Conservation (phyloP, 2,329 filamentous ascomycete species). For the Sclerotinia borealis region DNA sequence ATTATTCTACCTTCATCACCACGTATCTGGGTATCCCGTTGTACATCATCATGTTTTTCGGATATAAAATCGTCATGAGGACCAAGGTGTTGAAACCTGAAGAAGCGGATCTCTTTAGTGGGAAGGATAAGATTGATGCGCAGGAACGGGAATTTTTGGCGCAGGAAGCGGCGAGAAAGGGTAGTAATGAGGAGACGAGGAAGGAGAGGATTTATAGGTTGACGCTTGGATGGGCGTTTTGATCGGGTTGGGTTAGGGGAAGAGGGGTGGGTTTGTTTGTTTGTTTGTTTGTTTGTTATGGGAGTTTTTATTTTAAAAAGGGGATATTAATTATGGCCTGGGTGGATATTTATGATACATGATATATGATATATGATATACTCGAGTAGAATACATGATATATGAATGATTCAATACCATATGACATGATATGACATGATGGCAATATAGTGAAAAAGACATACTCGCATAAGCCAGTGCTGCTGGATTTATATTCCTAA, state of each 20-base stretch:
- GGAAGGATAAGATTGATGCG: constrained; percentile 54
- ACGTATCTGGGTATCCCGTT: constrained; percentile 58
- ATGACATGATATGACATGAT: too few relatives aligned
- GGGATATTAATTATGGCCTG: too few relatives aligned
- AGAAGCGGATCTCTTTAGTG: constrained; percentile 50
- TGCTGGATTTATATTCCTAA: too few relatives aligned
- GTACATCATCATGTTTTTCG: constrained; percentile 53
- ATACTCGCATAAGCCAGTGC: too few relatives aligned
- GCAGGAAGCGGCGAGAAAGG: constrained; percentile 17
- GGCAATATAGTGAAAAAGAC: too few relatives aligned
- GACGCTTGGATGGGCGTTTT: constrained; percentile 15
- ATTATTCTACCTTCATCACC: constrained; percentile 61
- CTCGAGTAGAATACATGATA: too few relatives aligned
- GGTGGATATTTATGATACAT: too few relatives aligned
- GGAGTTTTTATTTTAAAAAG: too few relatives aligned
- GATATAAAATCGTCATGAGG: constrained; percentile 44
- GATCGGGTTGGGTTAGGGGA: not conserved
- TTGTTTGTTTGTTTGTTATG: too few relatives aligned
- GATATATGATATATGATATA: too few relatives aligned
- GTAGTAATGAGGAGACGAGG: constrained; percentile 14
- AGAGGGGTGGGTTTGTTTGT: not conserved
- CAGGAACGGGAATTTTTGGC: constrained; percentile 44
- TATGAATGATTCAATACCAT: too few relatives aligned
- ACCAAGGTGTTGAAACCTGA: constrained; percentile 41
- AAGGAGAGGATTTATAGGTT: constrained; percentile 14